These are phyloP conservation scores for Aspergillus fumigatiaffinis DNA, from an alignment of 2,329 filamentous ascomycete species.

Conservation along the genomic window DNA sequence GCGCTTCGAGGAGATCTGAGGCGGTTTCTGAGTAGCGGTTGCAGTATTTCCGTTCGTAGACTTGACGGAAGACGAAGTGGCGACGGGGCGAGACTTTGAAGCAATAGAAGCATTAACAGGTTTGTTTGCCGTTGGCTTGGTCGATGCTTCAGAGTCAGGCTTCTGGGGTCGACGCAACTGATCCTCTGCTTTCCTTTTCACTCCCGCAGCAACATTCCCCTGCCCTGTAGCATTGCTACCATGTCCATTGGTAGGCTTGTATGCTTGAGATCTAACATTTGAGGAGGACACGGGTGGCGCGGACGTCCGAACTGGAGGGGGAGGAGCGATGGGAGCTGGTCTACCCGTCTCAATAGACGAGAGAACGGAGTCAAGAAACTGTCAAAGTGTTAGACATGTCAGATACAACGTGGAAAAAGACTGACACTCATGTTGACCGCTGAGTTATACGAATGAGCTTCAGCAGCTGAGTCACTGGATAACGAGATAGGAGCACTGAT, in stretches of 20 bases:
- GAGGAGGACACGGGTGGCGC: slow-evolving; percentile 22
- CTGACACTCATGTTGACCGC: slow-evolving; percentile 38
- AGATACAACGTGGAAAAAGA: background rate
- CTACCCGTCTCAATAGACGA: slow-evolving; percentile 47
- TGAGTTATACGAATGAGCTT: background rate
- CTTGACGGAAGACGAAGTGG: slow-evolving; percentile 15
- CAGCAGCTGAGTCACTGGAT: slow-evolving; percentile 1
- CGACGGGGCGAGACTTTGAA: slow-evolving; percentile 16
- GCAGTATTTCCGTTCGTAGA: slow-evolving; percentile 16
- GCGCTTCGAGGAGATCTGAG: slow-evolving; percentile 34
- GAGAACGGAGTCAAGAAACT: slow-evolving; percentile 51
- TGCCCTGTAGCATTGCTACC: slow-evolving; percentile 15
- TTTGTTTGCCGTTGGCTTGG: slow-evolving; percentile 16
- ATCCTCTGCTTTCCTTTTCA: slow-evolving; percentile 45
- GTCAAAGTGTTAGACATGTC: slow-evolving; percentile 17
- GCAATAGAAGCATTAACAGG: slow-evolving; percentile 13
- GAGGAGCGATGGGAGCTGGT: slow-evolving; percentile 25
- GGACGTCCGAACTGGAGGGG: slow-evolving; percentile 19
- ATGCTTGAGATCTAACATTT: slow-evolving; percentile 18
- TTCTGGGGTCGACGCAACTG: slow-evolving; percentile 28
- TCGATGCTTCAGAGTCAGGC: slow-evolving; percentile 18
- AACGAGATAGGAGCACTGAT: slow-evolving; percentile 8
- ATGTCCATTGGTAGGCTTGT: slow-evolving; percentile 15
- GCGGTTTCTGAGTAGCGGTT: slow-evolving; percentile 14
- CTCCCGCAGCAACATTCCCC: slow-evolving; percentile 20